These are phyloP conservation scores for Biancaea sappan DNA, from an alignment of 306 rosid genomes.

Conservation along the genomic window DNA sequence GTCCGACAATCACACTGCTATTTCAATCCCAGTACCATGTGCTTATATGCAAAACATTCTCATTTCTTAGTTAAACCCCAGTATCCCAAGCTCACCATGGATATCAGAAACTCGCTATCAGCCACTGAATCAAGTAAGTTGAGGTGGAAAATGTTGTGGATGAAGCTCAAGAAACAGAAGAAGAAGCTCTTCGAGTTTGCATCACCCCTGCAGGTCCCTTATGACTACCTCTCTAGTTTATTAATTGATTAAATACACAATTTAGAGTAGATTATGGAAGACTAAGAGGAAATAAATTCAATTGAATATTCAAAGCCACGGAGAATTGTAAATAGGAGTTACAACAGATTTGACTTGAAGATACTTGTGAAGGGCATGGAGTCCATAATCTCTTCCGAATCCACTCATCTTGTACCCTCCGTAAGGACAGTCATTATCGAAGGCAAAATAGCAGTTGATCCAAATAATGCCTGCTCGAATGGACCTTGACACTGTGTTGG, in stretches of 20 bases:
- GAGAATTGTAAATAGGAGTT: constrained; percentile 77
- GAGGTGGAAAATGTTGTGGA: constrained; percentile 37
- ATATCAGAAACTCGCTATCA: constrained; percentile 28
- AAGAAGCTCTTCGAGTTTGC: constrained; percentile 32
- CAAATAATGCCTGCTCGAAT: constrained; percentile 79
- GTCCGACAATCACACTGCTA: neutral
- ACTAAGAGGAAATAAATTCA: neutral
- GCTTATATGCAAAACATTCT: neutral
- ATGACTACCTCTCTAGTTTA: constrained; percentile 46
- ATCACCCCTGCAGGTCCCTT: constrained; percentile 32
- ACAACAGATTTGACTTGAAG: constrained; percentile 79
- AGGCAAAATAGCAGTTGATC: constrained; percentile 81
- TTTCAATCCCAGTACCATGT: neutral
- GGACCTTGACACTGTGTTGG: constrained; percentile 81
- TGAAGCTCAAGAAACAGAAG: constrained; percentile 45
- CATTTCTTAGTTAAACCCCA: neutral
- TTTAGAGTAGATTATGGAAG: neutral
- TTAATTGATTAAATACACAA: neutral
- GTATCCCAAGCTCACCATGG: constrained; percentile 21
- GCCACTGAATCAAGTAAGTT: constrained; percentile 24
- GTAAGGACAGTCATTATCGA: constrained; percentile 64
- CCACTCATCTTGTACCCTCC: constrained; percentile 94
- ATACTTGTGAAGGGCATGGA: constrained; percentile 66
- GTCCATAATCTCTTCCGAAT: constrained; percentile 79
- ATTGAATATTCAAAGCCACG: constrained; percentile 98